Conservation (phyloP, 2,329 filamentous ascomycete species). For the Pseudogymnoascus sp. region DNA sequence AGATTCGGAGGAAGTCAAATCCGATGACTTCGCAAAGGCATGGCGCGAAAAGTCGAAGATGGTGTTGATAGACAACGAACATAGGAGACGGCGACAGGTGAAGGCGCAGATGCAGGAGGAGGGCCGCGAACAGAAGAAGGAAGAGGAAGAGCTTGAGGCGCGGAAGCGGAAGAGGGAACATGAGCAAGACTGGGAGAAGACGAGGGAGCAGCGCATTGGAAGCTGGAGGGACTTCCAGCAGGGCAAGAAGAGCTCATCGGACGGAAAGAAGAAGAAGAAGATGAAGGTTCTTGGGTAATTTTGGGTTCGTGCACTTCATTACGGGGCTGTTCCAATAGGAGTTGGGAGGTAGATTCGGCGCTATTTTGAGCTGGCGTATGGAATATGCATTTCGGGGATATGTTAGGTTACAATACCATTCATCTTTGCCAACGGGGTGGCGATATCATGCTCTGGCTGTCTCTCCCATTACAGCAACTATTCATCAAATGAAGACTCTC, state of each 20-base stretch:
- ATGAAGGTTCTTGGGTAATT: slow-evolving; percentile 38
- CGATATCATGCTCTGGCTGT: not conserved
- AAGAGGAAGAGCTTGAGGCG: slow-evolving; percentile 76
- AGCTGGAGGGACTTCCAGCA: slow-evolving; percentile 94
- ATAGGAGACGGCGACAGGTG: slow-evolving; percentile 72
- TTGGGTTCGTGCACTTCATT: not conserved
- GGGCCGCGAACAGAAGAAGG: slow-evolving; percentile 76
- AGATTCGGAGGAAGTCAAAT: slow-evolving; percentile 80
- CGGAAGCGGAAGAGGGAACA: slow-evolving; percentile 84
- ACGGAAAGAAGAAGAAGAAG: slow-evolving; percentile 57
- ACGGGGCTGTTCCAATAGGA: not conserved
- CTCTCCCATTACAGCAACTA: no score
- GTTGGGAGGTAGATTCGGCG: not conserved
- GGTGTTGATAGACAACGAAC: slow-evolving; percentile 89
- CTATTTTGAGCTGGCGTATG: not conserved
- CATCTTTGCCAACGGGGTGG: not conserved
- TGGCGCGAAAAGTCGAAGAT: slow-evolving; percentile 88
- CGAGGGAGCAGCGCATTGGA: slow-evolving; percentile 80
- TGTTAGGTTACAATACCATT: not conserved
- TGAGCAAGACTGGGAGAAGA: slow-evolving; percentile 93
- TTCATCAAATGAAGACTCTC: no score
- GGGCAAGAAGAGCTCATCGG: slow-evolving; percentile 46
- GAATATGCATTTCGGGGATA: not conserved
- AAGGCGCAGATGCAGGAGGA: slow-evolving; percentile 97
- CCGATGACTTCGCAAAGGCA: slow-evolving; percentile 70